Conservation (phyloP, 2,329 filamentous ascomycete species). For the Immersiporthe knoxdaviesiana region DNA sequence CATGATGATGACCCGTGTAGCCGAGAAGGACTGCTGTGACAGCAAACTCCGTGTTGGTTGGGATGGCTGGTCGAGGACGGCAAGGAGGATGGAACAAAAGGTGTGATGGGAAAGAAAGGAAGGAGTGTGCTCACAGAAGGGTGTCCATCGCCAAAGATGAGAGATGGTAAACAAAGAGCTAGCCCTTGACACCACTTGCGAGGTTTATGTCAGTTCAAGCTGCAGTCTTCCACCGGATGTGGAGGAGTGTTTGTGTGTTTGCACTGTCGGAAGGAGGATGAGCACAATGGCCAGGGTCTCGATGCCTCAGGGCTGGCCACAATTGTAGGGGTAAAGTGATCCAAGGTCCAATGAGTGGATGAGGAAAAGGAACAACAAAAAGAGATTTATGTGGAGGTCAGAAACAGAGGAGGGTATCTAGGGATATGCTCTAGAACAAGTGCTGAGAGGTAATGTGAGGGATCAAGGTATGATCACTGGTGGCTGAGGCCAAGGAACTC, state of each 20-base stretch:
- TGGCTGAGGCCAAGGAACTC: neutral
- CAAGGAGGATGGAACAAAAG: neutral
- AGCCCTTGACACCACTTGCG: neutral
- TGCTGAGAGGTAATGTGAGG: neutral
- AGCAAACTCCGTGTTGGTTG: neutral
- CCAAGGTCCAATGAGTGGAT: neutral
- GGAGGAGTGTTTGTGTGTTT: constrained; percentile 6
- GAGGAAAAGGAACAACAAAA: neutral
- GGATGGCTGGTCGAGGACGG: neutral
- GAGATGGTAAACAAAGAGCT: neutral
- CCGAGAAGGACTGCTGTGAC: neutral
- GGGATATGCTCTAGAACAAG: neutral
- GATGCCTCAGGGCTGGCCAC: neutral
- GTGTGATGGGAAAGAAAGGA: neutral
- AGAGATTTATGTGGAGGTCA: neutral
- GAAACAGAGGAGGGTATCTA: neutral
- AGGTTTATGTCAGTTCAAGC: neutral
- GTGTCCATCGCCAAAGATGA: constrained; percentile 36
- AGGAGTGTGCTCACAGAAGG: constrained; percentile 35
- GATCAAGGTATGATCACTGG: neutral
- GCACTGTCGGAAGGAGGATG: neutral
- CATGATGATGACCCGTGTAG: neutral
- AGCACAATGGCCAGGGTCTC: neutral
- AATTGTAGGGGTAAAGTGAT: neutral
- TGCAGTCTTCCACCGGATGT: neutral